Evolutionary conservation across 1,284 basidiomycete species (phyloP), one percentile per base, ranked within the genome.

Genomic region (Volvariella surrecta): DNA sequence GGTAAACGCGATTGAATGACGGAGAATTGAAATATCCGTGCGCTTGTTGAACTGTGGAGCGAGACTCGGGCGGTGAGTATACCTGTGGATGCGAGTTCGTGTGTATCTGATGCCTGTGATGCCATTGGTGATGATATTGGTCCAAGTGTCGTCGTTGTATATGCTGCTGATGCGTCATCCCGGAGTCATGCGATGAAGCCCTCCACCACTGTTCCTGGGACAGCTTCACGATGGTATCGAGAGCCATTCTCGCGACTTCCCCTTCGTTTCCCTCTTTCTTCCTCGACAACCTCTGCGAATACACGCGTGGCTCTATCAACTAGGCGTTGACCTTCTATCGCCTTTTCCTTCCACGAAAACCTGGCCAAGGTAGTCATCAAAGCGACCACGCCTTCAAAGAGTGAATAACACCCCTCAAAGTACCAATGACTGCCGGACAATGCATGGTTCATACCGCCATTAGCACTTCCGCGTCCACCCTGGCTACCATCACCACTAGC

Each of bases 381-480:
- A 44, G 61, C 61, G 30, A 70, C 57, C n/a, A 60, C 56, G 8
- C 63, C 62, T 47, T 69, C 67, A 39, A 65, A 62, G 8, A 70
- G 55, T 6, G 63, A 62, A 49, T 63, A 62, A 42, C 63, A 64
- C 4, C 63, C 64, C 45, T 61, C 61, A 48, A 66, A 67, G 42
- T 59, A 58, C 64, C 66, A 68, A 44, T 56, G 56, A 44, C 49
- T 58, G 15, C 60, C 58, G 22, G 56, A 55, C 30, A 59, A 45
- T 37, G 44, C 34, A 35, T 35, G 18, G 13, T 19, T n/a, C 6
- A 19, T 16, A 35, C 15, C 34, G 13, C n/a, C 18, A 8, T 35
- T 35, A 7, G 6, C 24, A 28, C 24, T 28, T 6, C 24, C 24
- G 11, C 11, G 24, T 28, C 24, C 6, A 28, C 39, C 18, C 41